Base-by-base conservation (phyloP, 805 yeast species). In the Saccharomycopsis babjevae region DNA sequence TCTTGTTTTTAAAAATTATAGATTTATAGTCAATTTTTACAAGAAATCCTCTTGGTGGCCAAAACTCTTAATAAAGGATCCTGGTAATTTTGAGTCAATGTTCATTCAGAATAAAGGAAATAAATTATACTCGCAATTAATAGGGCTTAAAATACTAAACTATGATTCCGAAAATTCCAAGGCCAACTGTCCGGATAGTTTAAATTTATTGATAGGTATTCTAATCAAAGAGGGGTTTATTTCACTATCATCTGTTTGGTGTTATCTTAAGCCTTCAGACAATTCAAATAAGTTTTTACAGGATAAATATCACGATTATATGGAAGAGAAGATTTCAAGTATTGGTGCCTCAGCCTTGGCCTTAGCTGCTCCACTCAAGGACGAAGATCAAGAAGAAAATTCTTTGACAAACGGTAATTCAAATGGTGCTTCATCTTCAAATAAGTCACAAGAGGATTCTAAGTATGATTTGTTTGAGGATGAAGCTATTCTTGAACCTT, bases 301-400 rank as follows among this genome's bases (percentile, higher is more conserved):
- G 1, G 68, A 69, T 3, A 79, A 82, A 68, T 77, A 80, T 42
- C 72, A 74, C 36, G 75, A 77, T 10, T 68, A 81, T 60, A 66
- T 78, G 61, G 83, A 84, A 16, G 82, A 82, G 13, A 79, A 83
- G 61, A 81, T 88, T 0, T 76, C 78, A 66, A 76, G 77, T 63
- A 86, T 92, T 0, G 79, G 82, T 28, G 86, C 89, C 0, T 88
- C 86, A 64, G 96, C 96, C 0, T 73, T 92, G 57, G 94, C 97
- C 0, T 70, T 91, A 66, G 97, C 97, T 5, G 94, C 94, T 10
- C 96, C 97, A 0, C 75, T 92, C 43, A 76, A 79, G 3, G 84
- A 82, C 43, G 93, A 86, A 40, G 88, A 82, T 20, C 87, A 82
- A 28, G 83, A 77, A 7, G 75, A 73, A 39, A 25, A 46, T 66